phyloP scores from a whole-genome alignment of 1,284 basidiomycete species.

The Leccinum subrobustum region DNA sequence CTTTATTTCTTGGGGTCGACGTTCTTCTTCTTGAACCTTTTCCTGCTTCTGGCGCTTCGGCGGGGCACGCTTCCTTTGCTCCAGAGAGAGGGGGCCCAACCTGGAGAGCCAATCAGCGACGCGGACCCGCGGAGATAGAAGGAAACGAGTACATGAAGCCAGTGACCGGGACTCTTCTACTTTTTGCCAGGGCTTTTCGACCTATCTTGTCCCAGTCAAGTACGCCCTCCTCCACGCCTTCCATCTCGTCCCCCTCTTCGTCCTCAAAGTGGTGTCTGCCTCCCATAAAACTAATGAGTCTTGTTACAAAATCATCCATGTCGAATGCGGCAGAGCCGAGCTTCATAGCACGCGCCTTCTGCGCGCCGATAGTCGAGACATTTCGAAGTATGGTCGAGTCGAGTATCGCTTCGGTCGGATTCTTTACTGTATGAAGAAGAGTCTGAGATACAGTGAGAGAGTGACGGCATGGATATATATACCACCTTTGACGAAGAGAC shows the following conservation, averaged over 20 bases:
- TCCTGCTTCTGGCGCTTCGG: slow-evolving; percentile 68
- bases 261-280: slow-evolving; percentile 50
- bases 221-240: slow-evolving; percentile 40
- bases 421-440: slow-evolving; percentile 53
- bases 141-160: slow-evolving; percentile 74
- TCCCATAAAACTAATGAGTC: slow-evolving; percentile 71
- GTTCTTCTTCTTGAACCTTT: slow-evolving; percentile 66
- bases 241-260: slow-evolving; percentile 48
- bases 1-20: slow-evolving; percentile 69
- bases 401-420: slow-evolving; percentile 76
- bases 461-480: slow-evolving; percentile 9
- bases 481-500: slow-evolving; percentile 70
- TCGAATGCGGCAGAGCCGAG: slow-evolving; percentile 81
- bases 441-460: slow-evolving; percentile 4
- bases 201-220: slow-evolving; percentile 78
- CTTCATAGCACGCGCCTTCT: slow-evolving; percentile 84
- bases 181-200: slow-evolving; percentile 70
- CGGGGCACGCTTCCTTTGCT: slow-evolving; percentile 66
- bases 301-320: slow-evolving; percentile 77
- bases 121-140: not conserved
- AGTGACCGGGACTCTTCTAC: slow-evolving; percentile 67
- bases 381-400: slow-evolving; percentile 73
- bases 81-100: slow-evolving; percentile 76
- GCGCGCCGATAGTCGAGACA: slow-evolving; percentile 67
- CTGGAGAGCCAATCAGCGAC: slow-evolving; percentile 36